Base-by-base conservation (phyloP, 2,329 filamentous ascomycete genomes). In the Blastomyces emzantsi region DNA sequence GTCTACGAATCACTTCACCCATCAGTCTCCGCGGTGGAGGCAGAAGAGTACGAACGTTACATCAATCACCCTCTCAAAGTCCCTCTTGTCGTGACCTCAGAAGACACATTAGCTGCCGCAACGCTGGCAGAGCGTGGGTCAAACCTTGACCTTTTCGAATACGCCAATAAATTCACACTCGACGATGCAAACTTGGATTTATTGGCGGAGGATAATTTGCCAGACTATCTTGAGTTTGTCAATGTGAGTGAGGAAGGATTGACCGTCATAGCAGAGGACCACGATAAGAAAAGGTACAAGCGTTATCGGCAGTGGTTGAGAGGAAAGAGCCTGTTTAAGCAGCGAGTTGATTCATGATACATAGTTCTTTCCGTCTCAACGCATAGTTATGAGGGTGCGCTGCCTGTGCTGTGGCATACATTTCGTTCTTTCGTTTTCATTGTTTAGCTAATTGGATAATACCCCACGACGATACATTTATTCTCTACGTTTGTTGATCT, bases 311-410 rank as follows among this genome's bases (percentile, higher is more conserved):
- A 97, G 77, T 99, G 94, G 93, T 80, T 99, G 72, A 84, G 87
- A 66, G 93, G 93, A 22, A 97, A 97, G 80, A 96, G 91, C 70
- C 83, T 97, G 71, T 97, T 97, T 75, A 97, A 97, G 77, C 92
- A 97, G 81, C 85, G 87, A 56, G 80, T 82, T 67, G 80, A 82
- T 71, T 54, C 71, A 17, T 78, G 67, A 72, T 64, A 17, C 2
- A 8, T 39, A 19, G 25, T 41, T 22, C 17, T 9, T 56, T 45
- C 36, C 39, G 15, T 39, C 19, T 28, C 41, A 15, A 2, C 49
- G 49, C 41, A 17, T 60, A 5, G 1, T 25, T 51, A 47, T 8
- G 2, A 41, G 28, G 41, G 15, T 36, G 30, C 22, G 7, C 36
- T 36, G 19, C 8, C n/a, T 13, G 30, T 33, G 19, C 9, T 11